Evolutionary conservation across 2,329 filamentous ascomycete species (phyloP), one percentile per base, ranked within the genome.

Genomic region (Paracoccidioides brasiliensis): DNA sequence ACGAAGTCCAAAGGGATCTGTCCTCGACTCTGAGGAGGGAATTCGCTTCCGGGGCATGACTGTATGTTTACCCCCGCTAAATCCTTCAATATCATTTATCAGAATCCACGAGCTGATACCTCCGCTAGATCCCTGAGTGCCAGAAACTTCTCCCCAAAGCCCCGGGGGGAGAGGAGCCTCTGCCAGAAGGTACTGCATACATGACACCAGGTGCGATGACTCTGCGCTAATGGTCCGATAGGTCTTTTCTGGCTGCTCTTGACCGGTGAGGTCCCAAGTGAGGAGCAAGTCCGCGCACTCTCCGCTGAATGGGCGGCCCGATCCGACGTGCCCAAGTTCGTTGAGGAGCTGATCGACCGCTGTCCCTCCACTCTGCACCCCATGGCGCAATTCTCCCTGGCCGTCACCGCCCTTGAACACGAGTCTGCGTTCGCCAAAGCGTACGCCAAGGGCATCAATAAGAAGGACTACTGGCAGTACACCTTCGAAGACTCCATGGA

Each of bases 401-500:
- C 93, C 69, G 90, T 98, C 68, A 95, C 87, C 66, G 93, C 93
- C 70, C 90, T 98, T 70, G 93, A 98, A 84, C 90, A 95, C 77
- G 91, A 94, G 74, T 97, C 93, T 61, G 83, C 88, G 63, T 98
- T 98, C 77, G 85, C 93, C 74, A 95, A 96, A 82, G 93, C 93
- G 68, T 98, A 98, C 73, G 91, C 90, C 70, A 95, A 94, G 83
- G 93, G 93, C 71, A 88, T 98, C 71, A 93, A 91, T 84, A 98
- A 98, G 88, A 88, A 90, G 76, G 90, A 97, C 67, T 98, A 98
- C 88, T 98, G 93, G 93, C 84, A 85, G 76, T 90, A 97, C 82
- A 96, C 90, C 67, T 98, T 94, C 70, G 93, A 98, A 83, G 93
- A 98, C 79, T 93, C 90, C 60, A 97, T 98, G 91, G 91, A 98